phyloP scores from a whole-genome alignment of 371 early-diverging fungal species.

The Mortierella sp. region DNA sequence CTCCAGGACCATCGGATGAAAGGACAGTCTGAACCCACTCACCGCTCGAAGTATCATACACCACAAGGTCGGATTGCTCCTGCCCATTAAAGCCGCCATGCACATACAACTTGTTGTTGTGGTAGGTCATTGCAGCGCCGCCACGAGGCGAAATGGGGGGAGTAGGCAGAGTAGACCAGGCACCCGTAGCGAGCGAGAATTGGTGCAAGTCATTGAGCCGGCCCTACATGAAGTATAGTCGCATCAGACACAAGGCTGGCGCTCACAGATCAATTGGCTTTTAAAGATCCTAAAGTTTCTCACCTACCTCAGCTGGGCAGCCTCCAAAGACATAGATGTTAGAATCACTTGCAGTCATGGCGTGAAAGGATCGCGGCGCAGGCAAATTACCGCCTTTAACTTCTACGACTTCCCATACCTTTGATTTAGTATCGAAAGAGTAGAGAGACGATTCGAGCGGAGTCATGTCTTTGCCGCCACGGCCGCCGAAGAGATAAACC shows the following conservation, averaged over 20 bases:
- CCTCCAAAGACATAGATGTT: conserved; percentile 39
- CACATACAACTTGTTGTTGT: conserved; percentile 16
- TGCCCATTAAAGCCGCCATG: conserved; percentile 33
- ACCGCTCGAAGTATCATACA: conserved; percentile 10
- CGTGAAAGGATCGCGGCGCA: conserved; percentile 22
- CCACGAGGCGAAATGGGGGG: conserved; percentile 31
- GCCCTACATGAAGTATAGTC: conserved; percentile 3
- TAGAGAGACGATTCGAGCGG: conserved; percentile 19
- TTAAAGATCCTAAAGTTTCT: neutral
- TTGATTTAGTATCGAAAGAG: conserved; percentile 16
- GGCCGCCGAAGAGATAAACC: conserved; percentile 29
- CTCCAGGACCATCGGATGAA: conserved; percentile 4
- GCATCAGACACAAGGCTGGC: too few species aligned
- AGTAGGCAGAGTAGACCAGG: conserved; percentile 19
- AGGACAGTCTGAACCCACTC: conserved; percentile 9
- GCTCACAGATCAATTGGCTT: neutral
- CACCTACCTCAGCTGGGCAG: conserved; percentile 33
- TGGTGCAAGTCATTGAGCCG: conserved; percentile 23
- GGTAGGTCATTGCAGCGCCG: conserved; percentile 30
- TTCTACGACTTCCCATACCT: conserved; percentile 15
- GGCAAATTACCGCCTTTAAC: conserved; percentile 15
- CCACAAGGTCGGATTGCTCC: conserved; percentile 24
- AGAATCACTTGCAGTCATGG: conserved; percentile 23
- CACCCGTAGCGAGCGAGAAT: conserved; percentile 17
- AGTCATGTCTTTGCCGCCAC: conserved; percentile 26